Evolutionary conservation across 2,329 filamentous ascomycete species (phyloP).

Genomic region (Ophiostoma sp.): DNA sequence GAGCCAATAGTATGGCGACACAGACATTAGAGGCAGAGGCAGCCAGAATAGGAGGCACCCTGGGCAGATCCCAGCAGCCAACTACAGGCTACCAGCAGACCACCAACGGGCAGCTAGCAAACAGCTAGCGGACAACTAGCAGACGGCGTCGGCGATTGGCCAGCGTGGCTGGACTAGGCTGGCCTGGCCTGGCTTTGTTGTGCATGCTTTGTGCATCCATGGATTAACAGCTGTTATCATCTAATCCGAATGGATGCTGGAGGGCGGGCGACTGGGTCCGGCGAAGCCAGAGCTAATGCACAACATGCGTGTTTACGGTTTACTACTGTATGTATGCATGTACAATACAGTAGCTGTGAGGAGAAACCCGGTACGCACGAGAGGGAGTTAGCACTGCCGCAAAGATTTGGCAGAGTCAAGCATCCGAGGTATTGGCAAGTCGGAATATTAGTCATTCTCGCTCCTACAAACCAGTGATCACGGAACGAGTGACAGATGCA

Average conservation of each 20-base stretch:
- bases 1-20: neutral
- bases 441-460: conserved; percentile 3
- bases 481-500: neutral
- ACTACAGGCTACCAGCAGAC: neutral
- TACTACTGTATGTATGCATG: neutral
- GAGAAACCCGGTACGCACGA: neutral
- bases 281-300: conserved; percentile 2
- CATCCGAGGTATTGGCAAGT: neutral
- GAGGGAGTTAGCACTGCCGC: conserved; percentile 2
- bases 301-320: neutral
- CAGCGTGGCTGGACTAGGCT: neutral
- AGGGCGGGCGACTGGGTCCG: neutral
- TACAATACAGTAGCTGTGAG: neutral
- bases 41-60: neutral
- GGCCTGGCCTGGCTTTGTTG: neutral
- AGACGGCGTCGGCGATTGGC: conserved; percentile 8
- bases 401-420: neutral
- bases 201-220: too few relatives aligned
- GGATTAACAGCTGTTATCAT: too few relatives aligned
- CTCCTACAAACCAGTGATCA: neutral
- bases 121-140: neutral
- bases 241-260: too few relatives aligned
- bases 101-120: neutral
- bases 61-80: conserved; percentile 4
- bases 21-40: neutral